Evolutionary conservation across 768 basidiomycete genomes (phyloP).

Genomic region (Auriscalpium microsporum): DNA sequence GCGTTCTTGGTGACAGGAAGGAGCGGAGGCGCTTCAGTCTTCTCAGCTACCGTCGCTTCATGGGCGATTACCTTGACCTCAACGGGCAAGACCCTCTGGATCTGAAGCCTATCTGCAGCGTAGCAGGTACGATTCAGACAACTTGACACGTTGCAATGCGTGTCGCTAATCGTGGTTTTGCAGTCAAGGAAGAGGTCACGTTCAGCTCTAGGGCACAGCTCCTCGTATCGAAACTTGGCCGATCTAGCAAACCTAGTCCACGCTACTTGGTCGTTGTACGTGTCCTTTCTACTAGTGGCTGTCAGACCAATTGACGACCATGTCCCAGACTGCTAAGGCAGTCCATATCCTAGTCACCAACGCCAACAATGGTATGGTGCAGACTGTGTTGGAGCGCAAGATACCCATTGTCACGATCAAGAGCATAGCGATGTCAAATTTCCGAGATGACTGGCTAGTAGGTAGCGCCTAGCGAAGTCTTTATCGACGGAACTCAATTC

Average conservation of each 20-base stretch:
- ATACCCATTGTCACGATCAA: conserved; percentile 84
- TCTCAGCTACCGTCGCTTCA: conserved; percentile 87
- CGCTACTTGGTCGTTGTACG: conserved; percentile 85
- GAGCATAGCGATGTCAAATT: conserved; percentile 75
- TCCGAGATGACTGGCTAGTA: conserved; percentile 95
- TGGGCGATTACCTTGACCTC: conserved; percentile 93
- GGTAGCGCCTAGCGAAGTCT: conserved; percentile 14
- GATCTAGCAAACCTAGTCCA: conserved; percentile 88
- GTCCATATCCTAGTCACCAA: conserved; percentile 65
- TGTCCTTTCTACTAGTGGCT: conserved; percentile 7
- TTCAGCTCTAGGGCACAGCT: conserved; percentile 81
- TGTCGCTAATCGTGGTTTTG: conserved; percentile 5
- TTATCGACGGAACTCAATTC: background rate
- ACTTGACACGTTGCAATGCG: background rate
- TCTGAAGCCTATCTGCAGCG: conserved; percentile 59
- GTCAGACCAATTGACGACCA: background rate
- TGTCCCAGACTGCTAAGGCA: conserved; percentile 69
- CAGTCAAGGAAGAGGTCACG: conserved; percentile 60
- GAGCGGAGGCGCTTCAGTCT: conserved; percentile 91
- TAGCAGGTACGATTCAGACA: conserved; percentile 48
- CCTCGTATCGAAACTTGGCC: conserved; percentile 73
- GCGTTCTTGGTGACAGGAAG: conserved; percentile 84
- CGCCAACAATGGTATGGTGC: conserved; percentile 50
- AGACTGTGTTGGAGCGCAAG: conserved; percentile 71
- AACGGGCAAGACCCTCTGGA: conserved; percentile 74